Evolutionary conservation across 352 stramenopile species (phyloP).

Genomic region (Phytophthora pseudosyringae): DNA sequence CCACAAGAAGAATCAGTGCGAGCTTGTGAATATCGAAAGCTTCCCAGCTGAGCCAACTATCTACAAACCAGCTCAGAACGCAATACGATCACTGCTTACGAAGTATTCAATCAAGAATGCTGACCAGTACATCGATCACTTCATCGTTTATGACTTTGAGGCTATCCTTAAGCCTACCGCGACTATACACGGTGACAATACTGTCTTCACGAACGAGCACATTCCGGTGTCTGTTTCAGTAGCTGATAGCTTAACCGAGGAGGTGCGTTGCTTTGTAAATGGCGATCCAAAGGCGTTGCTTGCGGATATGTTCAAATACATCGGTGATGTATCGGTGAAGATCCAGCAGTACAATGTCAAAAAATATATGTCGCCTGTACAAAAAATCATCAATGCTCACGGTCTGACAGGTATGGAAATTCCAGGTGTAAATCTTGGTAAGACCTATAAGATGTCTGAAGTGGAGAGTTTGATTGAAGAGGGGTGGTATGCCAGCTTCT

Average conservation of each 20-base stretch:
- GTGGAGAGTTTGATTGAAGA: too few relatives aligned
- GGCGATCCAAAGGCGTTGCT: background rate
- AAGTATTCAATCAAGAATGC: background rate
- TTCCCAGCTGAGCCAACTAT: constrained; percentile 3
- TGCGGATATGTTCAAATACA: background rate
- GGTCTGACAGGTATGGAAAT: too few relatives aligned
- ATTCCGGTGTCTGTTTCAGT: background rate
- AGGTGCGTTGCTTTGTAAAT: background rate
- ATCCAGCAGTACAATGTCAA: too few relatives aligned
- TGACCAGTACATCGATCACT: constrained; percentile 2
- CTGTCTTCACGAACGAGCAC: too few relatives aligned
- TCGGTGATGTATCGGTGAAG: background rate
- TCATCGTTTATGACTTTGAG: constrained; percentile 1
- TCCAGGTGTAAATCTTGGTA: too few relatives aligned
- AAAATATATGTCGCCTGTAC: too few relatives aligned
- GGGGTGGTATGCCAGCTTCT: too few relatives aligned
- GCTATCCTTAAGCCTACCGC: too few relatives aligned
- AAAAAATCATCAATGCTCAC: background rate
- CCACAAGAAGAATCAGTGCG: background rate
- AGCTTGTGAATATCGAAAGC: constrained; percentile 1
- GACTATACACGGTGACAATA: too few relatives aligned
- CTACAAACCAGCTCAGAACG: constrained; percentile 1
- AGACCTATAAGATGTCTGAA: too few relatives aligned
- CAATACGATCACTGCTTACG: background rate
- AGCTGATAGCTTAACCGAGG: constrained; percentile 1